Evolutionary conservation across 805 yeast species (phyloP), one percentile per base, ranked within the genome.

Genomic region (Torulaspora maleeae): DNA sequence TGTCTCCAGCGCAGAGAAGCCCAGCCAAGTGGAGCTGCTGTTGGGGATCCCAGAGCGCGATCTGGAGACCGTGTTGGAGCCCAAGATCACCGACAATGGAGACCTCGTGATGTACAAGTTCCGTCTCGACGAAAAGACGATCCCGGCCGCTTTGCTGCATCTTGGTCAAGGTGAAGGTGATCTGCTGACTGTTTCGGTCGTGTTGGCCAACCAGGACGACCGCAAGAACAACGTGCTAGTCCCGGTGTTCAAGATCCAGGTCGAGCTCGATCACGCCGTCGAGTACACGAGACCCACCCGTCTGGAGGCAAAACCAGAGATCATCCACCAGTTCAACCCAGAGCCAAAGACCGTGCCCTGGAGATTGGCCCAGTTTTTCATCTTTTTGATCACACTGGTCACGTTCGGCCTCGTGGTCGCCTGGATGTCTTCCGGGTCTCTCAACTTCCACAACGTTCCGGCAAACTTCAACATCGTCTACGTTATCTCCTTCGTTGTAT

Each of bases 261-360:
- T 59, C 10, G 36, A 43, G 4, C 19, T 27, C 17, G 38, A 32
- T 20, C 43, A 41, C 13, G 32, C 36, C n/a, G 38, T 47, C 16
- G 39, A 44, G 17, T 52, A 50, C 25, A 29, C 33, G 5, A 43
- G 39, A 28, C 63, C 64, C 25, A 15, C 41, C 3, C 53, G 66
- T 42, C 64, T 73, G 45, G 83, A 75, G 2, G 61, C 74, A 11
- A 63, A 73, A 59, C 77, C 81, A 2, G 89, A 83, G 64, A 83
- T 87, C 52, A 64, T 63, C 51, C 88, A 86, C 63, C 60, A 66
- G 29, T 88, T 87, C 69, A 73, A 71, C 44, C 61, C 66, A 3
- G 76, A 75, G n/a, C 78, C 80, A 16, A 64, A 64, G 27, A 77
- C 81, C 28, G 80, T 78, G 10, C 68, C 76, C 44, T 65, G 78